Evolutionary conservation across 2,329 filamentous ascomycete species (phyloP), one percentile per base, ranked within the genome.

Genomic region (Metarhizium sp.): DNA sequence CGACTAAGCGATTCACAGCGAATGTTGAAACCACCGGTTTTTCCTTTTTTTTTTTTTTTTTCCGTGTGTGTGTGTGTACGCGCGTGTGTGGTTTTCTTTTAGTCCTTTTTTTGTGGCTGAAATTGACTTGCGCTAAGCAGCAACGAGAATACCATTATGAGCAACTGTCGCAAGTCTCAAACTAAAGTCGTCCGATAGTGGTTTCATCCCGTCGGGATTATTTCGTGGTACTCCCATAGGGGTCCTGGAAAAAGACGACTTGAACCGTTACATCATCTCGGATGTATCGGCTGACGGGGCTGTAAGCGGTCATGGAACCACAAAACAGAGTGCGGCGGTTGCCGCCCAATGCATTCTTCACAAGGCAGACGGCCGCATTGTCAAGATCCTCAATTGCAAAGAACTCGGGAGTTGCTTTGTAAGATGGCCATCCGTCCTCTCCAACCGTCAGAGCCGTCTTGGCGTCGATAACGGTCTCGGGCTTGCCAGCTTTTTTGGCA

Each of bases 221-320:
- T 47, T 46, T 46, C 16, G 29, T 52, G 14, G n/a, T 18, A 29
- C 29, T 25, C 6, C 13, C 11, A 16, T 5, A 43, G 38, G 59
- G 60, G 3, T 61, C 56, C 38, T 61, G 64, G 52, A 71, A 71
- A 58, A 94, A 92, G 57, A 92, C 87, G 36, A 95, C 88, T 70
- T 94, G 87, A 16, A 94, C 86, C 0, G 90, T 94, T 54, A 92
- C 77, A 66, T 94, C 90, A 63, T 94, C 90, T 60, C 87, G 82
- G 49, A 71, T 66, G 50, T 67, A 64, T 59, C 89, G 76, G 43
- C 85, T 86, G 61, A 85, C 83, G 0, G 90, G 89, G 59, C 82
- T 82, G 8, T 83, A 81, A 32, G 90, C 76, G 1, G 87, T 89
- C 64, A 92, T 72, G 51, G 90, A 71, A 4, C 87, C 88, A 60